Evolutionary conservation across 768 basidiomycete genomes (phyloP), one percentile per base, ranked within the genome.

Genomic region (Postia placenta): DNA sequence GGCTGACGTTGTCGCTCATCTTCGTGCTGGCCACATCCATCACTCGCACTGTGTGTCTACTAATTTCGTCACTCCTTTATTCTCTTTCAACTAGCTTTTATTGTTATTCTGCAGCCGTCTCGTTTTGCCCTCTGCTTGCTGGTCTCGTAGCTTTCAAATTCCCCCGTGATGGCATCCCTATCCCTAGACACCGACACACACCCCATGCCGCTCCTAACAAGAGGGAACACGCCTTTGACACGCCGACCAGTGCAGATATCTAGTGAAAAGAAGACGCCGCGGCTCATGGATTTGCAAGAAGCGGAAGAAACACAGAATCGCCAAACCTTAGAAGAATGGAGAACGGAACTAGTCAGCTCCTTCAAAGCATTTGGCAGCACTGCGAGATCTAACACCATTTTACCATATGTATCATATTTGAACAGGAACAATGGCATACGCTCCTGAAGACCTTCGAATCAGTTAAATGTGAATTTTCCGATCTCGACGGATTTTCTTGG

Each of bases 401-500:
- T n/a, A n/a, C n/a, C n/a, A n/a, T n/a, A n/a, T n/a, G n/a, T n/a
- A n/a, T n/a, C n/a, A n/a, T n/a, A n/a, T n/a, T n/a, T n/a, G n/a
- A 37, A 3, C 19, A 52, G 48, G 48, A 54, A 35, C 48, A 49
- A 24, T 33, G 42, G 36, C 15, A 24, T 12, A 45, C 27, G 14
- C 53, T 54, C 24, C 38, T 30, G 24, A 37, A 38, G 19, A 40
- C 49, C 15, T 50, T 54, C 23, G 35, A 25, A 24, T 50, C 53
- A 15, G 53, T 54, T 46, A 51, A 50, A 27, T 42, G 36, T 5
- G 53, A 54, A 36, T 46, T 50, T 24, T 1, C 22, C 17, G 49
- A 50, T 27, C 49, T 54, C 23, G 53, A 54, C 33, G 53, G 53
- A 11, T 47, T 54, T 22, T 50, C 53, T 2, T 54, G 53, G 53